Conservation (phyloP, 2,329 filamentous ascomycete species). For the Pseudogymnoascus sp. region DNA sequence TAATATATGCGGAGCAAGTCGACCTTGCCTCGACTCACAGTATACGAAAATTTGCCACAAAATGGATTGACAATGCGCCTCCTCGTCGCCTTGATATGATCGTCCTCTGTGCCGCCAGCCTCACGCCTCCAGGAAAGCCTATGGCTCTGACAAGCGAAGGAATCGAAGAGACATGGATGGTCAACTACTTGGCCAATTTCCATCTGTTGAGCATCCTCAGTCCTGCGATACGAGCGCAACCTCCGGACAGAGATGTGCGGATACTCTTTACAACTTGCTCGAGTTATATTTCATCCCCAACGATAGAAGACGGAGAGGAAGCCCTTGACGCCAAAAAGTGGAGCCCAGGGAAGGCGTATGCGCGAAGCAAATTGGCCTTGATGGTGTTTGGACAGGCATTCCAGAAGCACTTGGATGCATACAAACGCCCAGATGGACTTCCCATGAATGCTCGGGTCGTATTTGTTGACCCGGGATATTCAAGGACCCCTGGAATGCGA, state of each 20-base stretch:
- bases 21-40: slow-evolving; percentile 84
- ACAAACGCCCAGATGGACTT: slow-evolving; percentile 73
- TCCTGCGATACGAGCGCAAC: slow-evolving; percentile 82
- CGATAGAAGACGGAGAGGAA: slow-evolving; percentile 45
- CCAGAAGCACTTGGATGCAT: slow-evolving; percentile 82
- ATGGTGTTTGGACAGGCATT: slow-evolving; percentile 86
- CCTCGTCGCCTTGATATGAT: slow-evolving; percentile 85
- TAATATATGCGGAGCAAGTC: slow-evolving; percentile 93
- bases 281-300: slow-evolving; percentile 71
- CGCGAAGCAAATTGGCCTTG: slow-evolving; percentile 66
- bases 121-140: slow-evolving; percentile 59
- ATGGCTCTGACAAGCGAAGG: slow-evolving; percentile 63
- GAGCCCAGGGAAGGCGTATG: slow-evolving; percentile 50
- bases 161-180: slow-evolving; percentile 81
- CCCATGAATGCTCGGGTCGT: slow-evolving; percentile 78
- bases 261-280: slow-evolving; percentile 82
- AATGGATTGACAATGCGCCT: slow-evolving; percentile 94
- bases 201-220: slow-evolving; percentile 87
- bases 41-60: slow-evolving; percentile 86
- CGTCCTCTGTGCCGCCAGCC: slow-evolving; percentile 73
- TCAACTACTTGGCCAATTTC: slow-evolving; percentile 95
- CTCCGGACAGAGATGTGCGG: slow-evolving; percentile 85
- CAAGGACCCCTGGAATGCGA: slow-evolving; percentile 77
- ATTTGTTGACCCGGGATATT: slow-evolving; percentile 77
- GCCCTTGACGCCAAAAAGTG: slow-evolving; percentile 40